phyloP scores from a whole-genome alignment of 352 stramenopile genomes.

The Globisporangium paddicum region DNA sequence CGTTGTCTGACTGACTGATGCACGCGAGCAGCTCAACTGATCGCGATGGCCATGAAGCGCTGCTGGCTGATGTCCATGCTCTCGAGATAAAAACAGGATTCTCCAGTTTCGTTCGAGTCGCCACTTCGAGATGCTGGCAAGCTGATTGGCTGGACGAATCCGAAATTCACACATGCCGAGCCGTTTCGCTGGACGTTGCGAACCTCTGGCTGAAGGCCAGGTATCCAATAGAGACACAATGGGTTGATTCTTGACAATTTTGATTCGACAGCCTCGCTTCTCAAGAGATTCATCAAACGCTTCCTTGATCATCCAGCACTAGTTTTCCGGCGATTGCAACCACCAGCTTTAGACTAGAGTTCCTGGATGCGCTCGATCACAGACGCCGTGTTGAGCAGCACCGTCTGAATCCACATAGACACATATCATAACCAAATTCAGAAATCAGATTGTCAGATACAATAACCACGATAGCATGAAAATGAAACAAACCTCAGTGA shows the following conservation, averaged over 20 bases:
- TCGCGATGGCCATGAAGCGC: background rate
- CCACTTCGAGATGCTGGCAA: background rate
- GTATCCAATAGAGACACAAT: too few relatives aligned
- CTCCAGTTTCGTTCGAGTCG: background rate
- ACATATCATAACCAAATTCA: constrained; percentile 2
- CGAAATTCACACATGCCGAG: background rate
- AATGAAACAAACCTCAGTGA: constrained; percentile 24
- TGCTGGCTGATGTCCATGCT: background rate
- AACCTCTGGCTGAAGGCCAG: too few relatives aligned
- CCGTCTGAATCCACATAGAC: constrained; percentile 5
- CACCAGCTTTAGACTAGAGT: background rate
- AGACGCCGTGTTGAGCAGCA: constrained; percentile 9
- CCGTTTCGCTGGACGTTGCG: background rate
- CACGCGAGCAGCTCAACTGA: too few relatives aligned
- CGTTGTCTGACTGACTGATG: too few relatives aligned
- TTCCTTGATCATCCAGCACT: background rate
- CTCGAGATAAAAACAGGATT: background rate
- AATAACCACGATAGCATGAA: too few relatives aligned
- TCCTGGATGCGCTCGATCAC: constrained; percentile 13
- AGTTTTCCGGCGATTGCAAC: background rate
- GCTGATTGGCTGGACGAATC: background rate
- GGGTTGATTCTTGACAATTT: background rate
- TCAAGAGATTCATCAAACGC: background rate
- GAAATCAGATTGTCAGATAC: too few relatives aligned
- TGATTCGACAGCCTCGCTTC: background rate